Conservation (phyloP, 148 eudicot species). For the Pharnaceum exiguum region DNA sequence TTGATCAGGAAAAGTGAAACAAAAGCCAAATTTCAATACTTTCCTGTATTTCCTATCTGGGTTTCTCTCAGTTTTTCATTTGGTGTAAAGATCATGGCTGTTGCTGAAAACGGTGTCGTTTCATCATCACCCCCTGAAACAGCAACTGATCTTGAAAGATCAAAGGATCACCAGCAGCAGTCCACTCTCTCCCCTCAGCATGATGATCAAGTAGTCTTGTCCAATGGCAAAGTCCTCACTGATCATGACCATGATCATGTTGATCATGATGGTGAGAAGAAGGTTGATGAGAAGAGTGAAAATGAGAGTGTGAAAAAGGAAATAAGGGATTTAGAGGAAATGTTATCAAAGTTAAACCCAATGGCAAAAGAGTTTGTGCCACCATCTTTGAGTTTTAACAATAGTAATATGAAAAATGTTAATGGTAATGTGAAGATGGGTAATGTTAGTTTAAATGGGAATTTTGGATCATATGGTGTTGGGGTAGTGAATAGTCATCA, state of each 20-base stretch:
- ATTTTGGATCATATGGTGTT: slow-evolving; percentile 9
- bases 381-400: slow-evolving; percentile 41
- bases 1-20: too few relatives aligned
- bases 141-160: slow-evolving; percentile 36
- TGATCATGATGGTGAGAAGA: slow-evolving; percentile 2
- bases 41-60: too few relatives aligned
- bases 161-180: too few relatives aligned
- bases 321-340: slow-evolving; percentile 71
- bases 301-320: slow-evolving; percentile 55
- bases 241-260: background rate
- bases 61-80: too few relatives aligned
- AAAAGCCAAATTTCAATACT: too few relatives aligned
- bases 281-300: slow-evolving; percentile 16
- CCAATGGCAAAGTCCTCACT: background rate
- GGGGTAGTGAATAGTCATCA: slow-evolving; percentile 6
- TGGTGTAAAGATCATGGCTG: slow-evolving; percentile 63
- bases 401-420: too few relatives aligned
- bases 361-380: slow-evolving; percentile 84
- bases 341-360: slow-evolving; percentile 71
- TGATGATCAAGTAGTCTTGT: background rate
- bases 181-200: too few relatives aligned
- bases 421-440: too few relatives aligned
- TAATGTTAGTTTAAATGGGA: too few relatives aligned
- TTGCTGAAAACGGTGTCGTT: slow-evolving; percentile 52
- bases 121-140: slow-evolving; percentile 30